These are phyloP conservation scores for Gypsophila paniculata DNA, from an alignment of 179 eudicot genomes.

Conservation along the genomic window DNA sequence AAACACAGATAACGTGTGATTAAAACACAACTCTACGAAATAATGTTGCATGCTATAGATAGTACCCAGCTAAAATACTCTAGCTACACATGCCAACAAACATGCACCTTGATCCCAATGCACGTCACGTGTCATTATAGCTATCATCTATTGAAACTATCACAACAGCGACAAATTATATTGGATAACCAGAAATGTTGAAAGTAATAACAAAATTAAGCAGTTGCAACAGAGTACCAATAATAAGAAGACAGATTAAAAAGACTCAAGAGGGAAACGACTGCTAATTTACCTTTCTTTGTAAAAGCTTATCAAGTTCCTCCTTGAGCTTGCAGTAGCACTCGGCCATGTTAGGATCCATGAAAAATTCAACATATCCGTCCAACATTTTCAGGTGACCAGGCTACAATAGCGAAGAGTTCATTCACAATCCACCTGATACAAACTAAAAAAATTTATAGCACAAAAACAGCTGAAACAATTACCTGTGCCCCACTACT, in stretches of 20 bases:
- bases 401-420: constrained; percentile 36
- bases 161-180: not conserved
- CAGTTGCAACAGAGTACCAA: not conserved
- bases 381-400: constrained; percentile 92
- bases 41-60: not conserved
- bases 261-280: not conserved
- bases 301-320: constrained; percentile 73
- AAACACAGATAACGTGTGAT: too few relatives aligned
- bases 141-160: not conserved
- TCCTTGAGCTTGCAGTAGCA: constrained; percentile 82
- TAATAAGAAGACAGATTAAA: not conserved
- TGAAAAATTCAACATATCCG: constrained; percentile 90
- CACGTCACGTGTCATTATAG: not conserved
- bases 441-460: not conserved
- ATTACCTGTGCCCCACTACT: constrained; percentile 58
- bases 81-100: too few relatives aligned
- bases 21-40: not conserved
- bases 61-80: not conserved
- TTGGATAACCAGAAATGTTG: not conserved
- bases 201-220: not conserved
- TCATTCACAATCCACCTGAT: not conserved
- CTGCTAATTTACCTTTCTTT: constrained; percentile 52
- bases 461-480: not conserved
- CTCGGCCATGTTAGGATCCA: constrained; percentile 86
- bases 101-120: not conserved